Base-by-base conservation (phyloP, 2,329 filamentous ascomycete genomes). In the Beauveria rudraprayagi region DNA sequence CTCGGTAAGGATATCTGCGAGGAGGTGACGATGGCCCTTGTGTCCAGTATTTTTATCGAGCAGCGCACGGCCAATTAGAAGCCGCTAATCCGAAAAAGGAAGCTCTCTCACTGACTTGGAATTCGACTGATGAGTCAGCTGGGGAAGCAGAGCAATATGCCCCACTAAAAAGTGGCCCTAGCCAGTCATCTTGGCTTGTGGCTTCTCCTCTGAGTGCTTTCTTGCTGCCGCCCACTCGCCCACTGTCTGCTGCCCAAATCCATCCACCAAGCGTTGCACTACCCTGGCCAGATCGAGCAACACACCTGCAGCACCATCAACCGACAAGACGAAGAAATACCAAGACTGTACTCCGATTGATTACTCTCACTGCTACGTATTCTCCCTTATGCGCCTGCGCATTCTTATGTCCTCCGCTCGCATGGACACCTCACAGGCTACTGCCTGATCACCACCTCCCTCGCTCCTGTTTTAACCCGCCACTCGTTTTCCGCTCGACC, bases 371-470 rank as follows among this genome's bases (percentile, higher is more conserved):
- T 8, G 11, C 30, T n/a, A 11, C 26, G 14, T 9, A 52, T 7
- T 10, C 5, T 14, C 10, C 17, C 28, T n/a, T 5, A 7, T 28
- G 46, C 34, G 52, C 26, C 44, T 56, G 60, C 60, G 26, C 52
- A 46, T 51, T 50, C 52, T n/a, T 51, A 56, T 56, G 60, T 34
- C 41, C 24, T 56, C 46, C 53, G 53, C 53, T 44, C 60, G 60
- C 66, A 72, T 73, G 72, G 71, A 66, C 68, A 65, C 67, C 68
- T 73, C 70, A 70, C 70, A 68, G 68, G 71, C 67, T 68, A 72
- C 70, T 69, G 70, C 71, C 68, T 74, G 67, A 72, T 67, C 14
- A 37, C 19, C 47, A 41, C 37, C 17, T 51, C 26, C 22, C 37
- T 51, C 46, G 46, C 37, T 51, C 52, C 34, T 28, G 53, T 51